Evolutionary conservation across 2,329 filamentous ascomycete species (phyloP).

Genomic region (Macrophomina pseudophaseolina): DNA sequence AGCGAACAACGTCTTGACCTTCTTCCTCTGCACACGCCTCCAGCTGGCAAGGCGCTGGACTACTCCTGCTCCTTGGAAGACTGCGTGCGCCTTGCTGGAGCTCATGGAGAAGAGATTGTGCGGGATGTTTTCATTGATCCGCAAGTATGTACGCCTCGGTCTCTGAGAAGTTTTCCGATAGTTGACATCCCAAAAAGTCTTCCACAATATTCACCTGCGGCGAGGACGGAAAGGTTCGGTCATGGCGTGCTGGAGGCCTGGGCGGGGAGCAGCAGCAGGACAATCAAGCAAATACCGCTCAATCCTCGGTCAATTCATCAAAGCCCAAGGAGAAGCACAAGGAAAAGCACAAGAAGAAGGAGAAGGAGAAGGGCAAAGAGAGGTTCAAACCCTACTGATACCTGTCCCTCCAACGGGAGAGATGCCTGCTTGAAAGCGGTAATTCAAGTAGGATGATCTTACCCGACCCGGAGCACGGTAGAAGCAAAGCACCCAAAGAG

Average conservation of each 20-base stretch:
- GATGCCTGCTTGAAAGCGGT: background rate
- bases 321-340: conserved; percentile 32
- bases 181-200: conserved; percentile 31
- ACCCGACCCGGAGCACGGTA: background rate
- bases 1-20: conserved; percentile 39
- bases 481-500: background rate
- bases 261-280: conserved; percentile 24
- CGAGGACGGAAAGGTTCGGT: conserved; percentile 54
- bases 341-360: conserved; percentile 41
- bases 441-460: background rate
- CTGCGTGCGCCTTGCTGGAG: conserved; percentile 44
- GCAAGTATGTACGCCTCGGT: conserved; percentile 35
- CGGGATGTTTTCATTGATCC: conserved; percentile 51
- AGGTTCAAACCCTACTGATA: conserved; percentile 47
- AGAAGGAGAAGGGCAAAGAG: conserved; percentile 40
- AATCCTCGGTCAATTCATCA: conserved; percentile 30
- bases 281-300: conserved; percentile 27
- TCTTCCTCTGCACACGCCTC: conserved; percentile 36
- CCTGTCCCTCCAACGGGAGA: background rate
- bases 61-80: conserved; percentile 37
- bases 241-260: conserved; percentile 41
- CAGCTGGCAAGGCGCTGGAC: conserved; percentile 32
- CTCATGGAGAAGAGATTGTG: conserved; percentile 56
- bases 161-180: background rate
- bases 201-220: conserved; percentile 52